Base-by-base conservation (phyloP, 1,139 yeast genomes). In the Taphrina communis region DNA sequence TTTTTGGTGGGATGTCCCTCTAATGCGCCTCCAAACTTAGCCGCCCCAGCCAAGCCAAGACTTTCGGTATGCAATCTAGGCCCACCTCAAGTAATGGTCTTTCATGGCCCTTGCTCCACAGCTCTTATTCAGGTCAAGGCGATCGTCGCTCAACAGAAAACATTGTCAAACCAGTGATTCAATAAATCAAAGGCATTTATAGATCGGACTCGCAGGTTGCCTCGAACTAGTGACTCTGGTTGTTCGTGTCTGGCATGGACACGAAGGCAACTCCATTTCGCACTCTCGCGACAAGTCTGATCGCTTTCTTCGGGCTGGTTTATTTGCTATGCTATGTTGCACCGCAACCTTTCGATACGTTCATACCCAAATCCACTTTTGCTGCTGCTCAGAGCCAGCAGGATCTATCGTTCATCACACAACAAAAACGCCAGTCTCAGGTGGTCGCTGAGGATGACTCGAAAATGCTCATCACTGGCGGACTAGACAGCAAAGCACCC, bases 401-500 rank as follows among this genome's bases (percentile, higher is more conserved):
- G 11, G 53, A 50, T 8, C 11, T n/a, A 8, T 11, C 35, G 4
- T 25, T 50, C 9, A 7, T 17, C 36, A 11, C 21, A 11, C 53
- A 50, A 21, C 35, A 21, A 7, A 8, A 11, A 6, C 19, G 53
- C 9, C 31, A 25, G 31, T 50, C 53, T 11, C 11, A 3, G 12
- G n/a, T 8, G 6, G 36, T 11, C 8, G n/a, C 31, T 11, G 36
- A 21, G 36, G 53, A 21, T 36, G 12, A 21, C 36, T 17, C 53
- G 36, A 50, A 21, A 1, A 50, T 50, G 53, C 17, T 58, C n/a
- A 44, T 58, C 42, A 44, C 62, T 9, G 62, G 62, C 21, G 62
- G 62, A 2, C 62, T 58, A 11, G 42, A 42, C 21, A 25, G 42
- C 12, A 44, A 58, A n/a, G 41, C 51, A 31, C 62, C 62, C 9